phyloP scores from a whole-genome alignment of 2,329 filamentous ascomycete genomes.

The Xenoacremonium recifei region DNA sequence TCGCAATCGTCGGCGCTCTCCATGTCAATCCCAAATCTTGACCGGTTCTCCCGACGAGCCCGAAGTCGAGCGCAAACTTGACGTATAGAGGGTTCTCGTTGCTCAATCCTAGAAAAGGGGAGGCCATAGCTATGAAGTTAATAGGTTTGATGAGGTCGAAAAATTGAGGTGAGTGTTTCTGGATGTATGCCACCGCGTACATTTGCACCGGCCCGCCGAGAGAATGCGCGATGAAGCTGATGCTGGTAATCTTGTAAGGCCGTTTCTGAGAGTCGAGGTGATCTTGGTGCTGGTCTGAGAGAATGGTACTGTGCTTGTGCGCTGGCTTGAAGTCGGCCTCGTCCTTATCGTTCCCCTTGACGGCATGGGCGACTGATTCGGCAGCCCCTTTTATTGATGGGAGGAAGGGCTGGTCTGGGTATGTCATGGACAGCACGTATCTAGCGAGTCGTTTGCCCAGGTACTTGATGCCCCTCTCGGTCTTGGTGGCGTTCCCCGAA shows the following conservation, averaged over 20 bases:
- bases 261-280: conserved; percentile 48
- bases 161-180: conserved; percentile 91
- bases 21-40: conserved; percentile 94
- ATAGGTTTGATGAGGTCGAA: conserved; percentile 83
- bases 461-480: conserved; percentile 95
- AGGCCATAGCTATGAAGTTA: conserved; percentile 86
- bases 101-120: conserved; percentile 86
- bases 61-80: conserved; percentile 94
- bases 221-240: conserved; percentile 92
- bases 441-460: conserved; percentile 91
- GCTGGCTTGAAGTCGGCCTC: conserved; percentile 45
- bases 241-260: conserved; percentile 84
- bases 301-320: conserved; percentile 63
- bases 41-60: conserved; percentile 90
- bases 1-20: conserved; percentile 81
- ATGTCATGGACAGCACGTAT: conserved; percentile 85
- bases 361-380: conserved; percentile 40
- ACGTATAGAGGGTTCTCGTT: conserved; percentile 98
- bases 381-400: conserved; percentile 57
- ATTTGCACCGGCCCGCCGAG: conserved; percentile 88
- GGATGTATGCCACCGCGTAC: conserved; percentile 93
- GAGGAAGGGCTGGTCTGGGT: conserved; percentile 87
- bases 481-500: conserved; percentile 83
- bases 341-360: conserved; percentile 42
- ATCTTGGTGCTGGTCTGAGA: conserved; percentile 52